Percentiles rank a stretch among this genome's conserved stretches.
phyloP scores from a whole-genome alignment of 164 flowering plant species.

The Dillenia suffruticosa region DNA sequence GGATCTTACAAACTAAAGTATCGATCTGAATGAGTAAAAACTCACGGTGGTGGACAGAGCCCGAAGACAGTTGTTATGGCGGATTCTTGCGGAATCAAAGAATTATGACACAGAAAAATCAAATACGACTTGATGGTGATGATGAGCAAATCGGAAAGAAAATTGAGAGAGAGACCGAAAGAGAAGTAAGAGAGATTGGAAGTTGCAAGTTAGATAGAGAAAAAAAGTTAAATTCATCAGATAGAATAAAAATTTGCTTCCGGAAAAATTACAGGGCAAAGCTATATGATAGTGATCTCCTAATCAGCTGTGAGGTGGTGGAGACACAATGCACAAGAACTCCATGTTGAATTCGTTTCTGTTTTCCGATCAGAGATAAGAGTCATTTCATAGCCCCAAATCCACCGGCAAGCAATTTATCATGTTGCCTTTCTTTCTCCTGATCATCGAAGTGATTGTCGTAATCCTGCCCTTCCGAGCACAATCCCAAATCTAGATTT shows the following conservation, averaged over 20 bases:
- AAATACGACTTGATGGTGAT: too few species aligned
- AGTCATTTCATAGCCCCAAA: conserved; percentile 10
- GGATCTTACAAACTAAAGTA: too few species aligned
- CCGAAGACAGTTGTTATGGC: too few species aligned
- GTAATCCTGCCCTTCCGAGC: conserved; percentile 38
- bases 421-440: conserved; percentile 15
- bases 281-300: background rate
- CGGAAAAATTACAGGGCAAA: background rate
- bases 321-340: background rate
- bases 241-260: background rate
- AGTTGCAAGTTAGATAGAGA: too few species aligned
- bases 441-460: conserved; percentile 25
- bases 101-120: too few species aligned
- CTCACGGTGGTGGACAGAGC: too few species aligned
- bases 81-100: too few species aligned
- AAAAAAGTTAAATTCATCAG: background rate
- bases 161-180: too few species aligned
- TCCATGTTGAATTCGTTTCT: conserved; percentile 1
- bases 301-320: background rate
- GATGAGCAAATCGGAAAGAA: too few species aligned
- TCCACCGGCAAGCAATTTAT: conserved; percentile 14
- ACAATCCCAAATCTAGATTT: conserved; percentile 60
- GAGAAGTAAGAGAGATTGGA: too few species aligned
- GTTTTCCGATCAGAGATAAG: background rate
- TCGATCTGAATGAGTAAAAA: too few species aligned